Evolutionary conservation across 2,329 filamentous ascomycete species (phyloP), one percentile per base, ranked within the genome.

Genomic region (Tolypocladium nubicola): DNA sequence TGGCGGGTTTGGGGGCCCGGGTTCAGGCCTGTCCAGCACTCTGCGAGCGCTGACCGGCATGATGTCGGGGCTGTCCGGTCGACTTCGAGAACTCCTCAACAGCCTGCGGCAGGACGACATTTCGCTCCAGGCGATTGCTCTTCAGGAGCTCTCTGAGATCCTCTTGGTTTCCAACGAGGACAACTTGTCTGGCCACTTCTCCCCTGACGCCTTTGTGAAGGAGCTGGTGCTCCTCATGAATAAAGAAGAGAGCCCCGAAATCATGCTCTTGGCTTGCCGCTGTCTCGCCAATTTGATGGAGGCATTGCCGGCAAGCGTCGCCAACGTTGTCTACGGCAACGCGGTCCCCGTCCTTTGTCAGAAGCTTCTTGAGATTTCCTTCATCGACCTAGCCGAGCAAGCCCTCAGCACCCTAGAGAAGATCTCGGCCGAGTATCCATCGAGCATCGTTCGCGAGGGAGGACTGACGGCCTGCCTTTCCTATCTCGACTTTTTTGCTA

Each of bases 221-320:
- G 94, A 99, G 73, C 79, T 99, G 55, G 91, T 99, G 53, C 75
- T 80, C 14, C 76, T 99, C 64, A 97, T 99, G 94, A 90, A 89
- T 67, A 90, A 95, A 58, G 90, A 96, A 65, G 91, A 95, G 69
- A 97, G 96, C 64, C 89, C 92, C 0, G 94, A 99, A 71, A 90
- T 97, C 60, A 97, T 97, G 93, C 85, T 99, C 14, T 80, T 97
- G 59, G 93, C 94, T 23, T 99, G 94, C 69, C 88, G 95, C 59
- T 97, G 90, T 71, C 82, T 99, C 65, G 94, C 94, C 59, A 97
- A 99, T 70, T 74, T 99, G 57, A 99, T 99, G 94, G 94, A 99
- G 71, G 95, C 93, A 33, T 77, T 99, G 37, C 92, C 94, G 23
- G 87, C 90, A 39, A 93, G 93, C 58, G 94, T 94, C 53, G 89